Base-by-base conservation (phyloP, 148 eudicot species). In the Rhododendron henanense region DNA sequence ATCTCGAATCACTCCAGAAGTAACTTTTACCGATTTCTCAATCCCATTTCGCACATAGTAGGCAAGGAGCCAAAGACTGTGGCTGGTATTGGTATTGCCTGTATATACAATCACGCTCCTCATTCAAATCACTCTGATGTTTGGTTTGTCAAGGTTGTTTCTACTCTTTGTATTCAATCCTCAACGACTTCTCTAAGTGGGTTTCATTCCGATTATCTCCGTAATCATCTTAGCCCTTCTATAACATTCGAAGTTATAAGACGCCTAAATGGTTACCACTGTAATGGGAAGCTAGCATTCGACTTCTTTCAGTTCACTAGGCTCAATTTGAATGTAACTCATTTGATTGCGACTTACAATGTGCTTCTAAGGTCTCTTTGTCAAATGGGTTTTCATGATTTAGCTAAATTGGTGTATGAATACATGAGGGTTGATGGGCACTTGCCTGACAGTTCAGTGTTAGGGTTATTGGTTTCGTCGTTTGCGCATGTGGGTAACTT, bases 131-230 rank as follows among this genome's bases (percentile, higher is more conserved):
- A 51, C 45, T 79, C 86, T 33, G 87, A 50, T 31, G 53, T 82
- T 77, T 96, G 99, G 99, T 93, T 92, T 89, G 86, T 89, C 39
- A 95, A 96, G 85, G 90, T 96, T 39, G 91, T 96, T 2, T 96
- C 91, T 85, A 91, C 95, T 76, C 86, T 96, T 75, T 91, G 91
- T 85, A 57, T 92, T 86, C 90, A 82, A 41, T 85, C 39, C 85
- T 63, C 90, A 10, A 85, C 83, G 2, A 82, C 31, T 37, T 90
- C 86, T 51, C 85, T 93, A 2, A 83, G 89, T 83, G 41, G 89
- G 16, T 84, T 90, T 25, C 28, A 31, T 9, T 89, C 89, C 1
- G 91, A 91, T 86, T 96, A 94, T 91, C 84, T 96, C 73, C 84
- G 88, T 8, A 84, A 75, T 76, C 85, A 88, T 65, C 44, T 96